Evolutionary conservation across 1,284 basidiomycete species (phyloP), one percentile per base, ranked within the genome.

Genomic region (Clitocybe nebularis): DNA sequence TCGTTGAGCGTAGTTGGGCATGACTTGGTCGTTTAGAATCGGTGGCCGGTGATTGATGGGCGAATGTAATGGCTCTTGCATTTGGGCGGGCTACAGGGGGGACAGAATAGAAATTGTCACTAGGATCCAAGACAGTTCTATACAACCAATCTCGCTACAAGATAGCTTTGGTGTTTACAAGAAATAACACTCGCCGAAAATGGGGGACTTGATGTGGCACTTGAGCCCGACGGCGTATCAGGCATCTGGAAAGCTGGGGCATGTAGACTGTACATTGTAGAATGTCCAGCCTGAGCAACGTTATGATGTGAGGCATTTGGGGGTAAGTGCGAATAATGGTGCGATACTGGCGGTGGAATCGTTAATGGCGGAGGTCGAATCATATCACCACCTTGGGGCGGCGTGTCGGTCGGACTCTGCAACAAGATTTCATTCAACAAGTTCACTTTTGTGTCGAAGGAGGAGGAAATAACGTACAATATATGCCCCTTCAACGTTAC

Each of bases 101-200:
- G 53, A 58, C 63, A 61, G 55, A 58, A 59, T 62, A 54, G 57
- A 55, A 47, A 55, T 62, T 44, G 66, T 69, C 61, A 80, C 69
- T 77, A 81, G 72, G 72, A 68, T 69, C 63, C 59, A 57, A 48
- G 57, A 50, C 55, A 52, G 29, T 32, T 57, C 54, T 54, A 54
- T 48, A 57, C 41, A 47, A 43, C 48, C 44, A 49, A 38, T 53
- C 52, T 53, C 50, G 48, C 50, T 48, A 53, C 47, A 36, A 41
- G 28, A 41, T 47, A 49, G 47, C 47, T 50, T 43, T 39, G 44
- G 39, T 44, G 50, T 43, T 55, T 44, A 57, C 65, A 62, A 62
- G 67, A 71, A 71, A 59, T 22, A 70, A 71, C 60, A 85, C 85
- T 84, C 77, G 77, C 84, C 81, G 85, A 87, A 71, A 86, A 87